Base-by-base conservation (phyloP, 208 protist species). In the Angomonas desouzai region DNA sequence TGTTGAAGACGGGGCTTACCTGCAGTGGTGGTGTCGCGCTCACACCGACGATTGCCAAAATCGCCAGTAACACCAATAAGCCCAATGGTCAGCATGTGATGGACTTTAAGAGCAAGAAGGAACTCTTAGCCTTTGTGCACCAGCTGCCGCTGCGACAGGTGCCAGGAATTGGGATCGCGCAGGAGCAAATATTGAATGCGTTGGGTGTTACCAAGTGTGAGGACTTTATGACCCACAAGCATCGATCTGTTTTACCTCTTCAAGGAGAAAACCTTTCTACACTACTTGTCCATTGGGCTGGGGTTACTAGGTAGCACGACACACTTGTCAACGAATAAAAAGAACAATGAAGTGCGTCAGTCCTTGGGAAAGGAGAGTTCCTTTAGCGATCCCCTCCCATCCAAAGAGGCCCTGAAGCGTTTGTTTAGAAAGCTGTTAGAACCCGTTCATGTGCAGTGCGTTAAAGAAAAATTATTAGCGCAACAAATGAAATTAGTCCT, bases 31-130 rank as follows among this genome's bases (percentile, higher is more conserved):
- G 92, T 48, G 93, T 97, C 38, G 90, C 82, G 0, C 84, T 89
- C 22, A 97, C 91, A 16, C 74, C 82, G 2, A 79, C 82, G 23
- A 70, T 98, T 4, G 78, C 91, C 18, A 97, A 98, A 78, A 94
- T 98, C 38, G 87, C 82, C 18, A 86, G 89, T 33, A 97, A 98
- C 70, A 74, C 91, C 28, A 94, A 97, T 66, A 98, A 98, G 71
- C 96, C 96, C 13, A 95, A 98, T 64, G 96, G 94, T 1, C 94
- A 98, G 75, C 93, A 94, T 60, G 85, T 92, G 49, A 82, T 94
- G 49, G 68, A 70, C 13, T 77, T 95, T 48, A 68, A 72, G n/a
- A 85, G 72, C 30, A 79, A 81, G n/a, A 76, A 92, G 64, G 83
- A 93, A 13, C 71, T 95, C 16, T 74, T 97, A 9, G 51, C 65